These are phyloP conservation scores for Boletales sp. DNA, from an alignment of 768 basidiomycete species.

Conservation along the genomic window DNA sequence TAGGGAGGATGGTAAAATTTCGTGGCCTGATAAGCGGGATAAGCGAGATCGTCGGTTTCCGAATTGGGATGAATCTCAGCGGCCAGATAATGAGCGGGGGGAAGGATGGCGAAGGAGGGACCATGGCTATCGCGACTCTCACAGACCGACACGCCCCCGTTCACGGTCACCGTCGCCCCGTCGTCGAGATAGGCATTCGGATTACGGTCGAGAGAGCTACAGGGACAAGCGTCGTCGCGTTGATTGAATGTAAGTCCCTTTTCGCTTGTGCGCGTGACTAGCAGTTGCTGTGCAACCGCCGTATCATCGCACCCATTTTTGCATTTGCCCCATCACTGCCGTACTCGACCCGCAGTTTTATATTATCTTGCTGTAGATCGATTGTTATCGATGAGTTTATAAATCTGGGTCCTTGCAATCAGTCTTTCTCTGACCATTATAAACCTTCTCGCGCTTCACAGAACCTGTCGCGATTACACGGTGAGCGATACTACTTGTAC, in stretches of 20 bases:
- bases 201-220: constrained; percentile 32
- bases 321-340: constrained; percentile 5
- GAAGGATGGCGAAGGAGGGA: constrained; percentile 17
- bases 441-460: constrained; percentile 5
- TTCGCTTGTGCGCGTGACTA: constrained; percentile 1
- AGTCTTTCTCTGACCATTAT: constrained; percentile 3
- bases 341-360: constrained; percentile 6
- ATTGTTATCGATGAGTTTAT: constrained; percentile 18
- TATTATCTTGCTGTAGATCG: constrained; percentile 8
- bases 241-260: constrained; percentile 37
- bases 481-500: constrained; percentile 15
- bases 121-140: constrained; percentile 12
- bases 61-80: constrained; percentile 21
- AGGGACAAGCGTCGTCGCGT: constrained; percentile 56
- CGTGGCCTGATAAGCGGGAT: constrained; percentile 35
- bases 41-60: constrained; percentile 23
- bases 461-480: constrained; percentile 10
- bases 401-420: background rate
- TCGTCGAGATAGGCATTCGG: constrained; percentile 19
- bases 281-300: background rate
- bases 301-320: background rate
- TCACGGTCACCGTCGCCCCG: constrained; percentile 34
- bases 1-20: constrained; percentile 31
- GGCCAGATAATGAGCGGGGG: constrained; percentile 21
- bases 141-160: constrained; percentile 18